Percentiles rank a stretch among this genome's conserved stretches.
Evolutionary conservation across 768 basidiomycete genomes (phyloP).

Genomic region (Lentinus tigrinus): DNA sequence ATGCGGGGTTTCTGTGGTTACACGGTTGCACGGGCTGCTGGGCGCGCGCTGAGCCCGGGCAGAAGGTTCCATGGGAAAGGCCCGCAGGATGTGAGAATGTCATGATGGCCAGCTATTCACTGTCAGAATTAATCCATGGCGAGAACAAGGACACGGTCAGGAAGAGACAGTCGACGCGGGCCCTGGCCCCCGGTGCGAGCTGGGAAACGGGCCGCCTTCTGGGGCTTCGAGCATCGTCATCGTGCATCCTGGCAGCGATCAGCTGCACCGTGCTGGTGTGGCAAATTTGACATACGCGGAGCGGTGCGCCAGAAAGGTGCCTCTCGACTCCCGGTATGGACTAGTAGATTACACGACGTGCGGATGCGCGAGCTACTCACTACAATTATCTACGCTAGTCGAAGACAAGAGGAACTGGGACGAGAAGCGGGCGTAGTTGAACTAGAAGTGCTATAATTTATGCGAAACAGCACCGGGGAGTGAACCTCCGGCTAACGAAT

Average conservation of each 20-base stretch:
- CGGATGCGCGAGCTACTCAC: slow-evolving; percentile 5
- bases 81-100: slow-evolving; percentile 2
- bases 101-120: not conserved
- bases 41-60: slow-evolving; percentile 1
- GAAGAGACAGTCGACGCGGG: too few species aligned
- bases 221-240: slow-evolving; percentile 4
- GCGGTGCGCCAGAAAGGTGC: not conserved
- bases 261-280: slow-evolving; percentile 1
- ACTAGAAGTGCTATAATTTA: slow-evolving; percentile 14
- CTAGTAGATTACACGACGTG: slow-evolving; percentile 12
- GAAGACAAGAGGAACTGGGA: not conserved
- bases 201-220: not conserved
- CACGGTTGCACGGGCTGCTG: slow-evolving; percentile 2
- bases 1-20: slow-evolving; percentile 18
- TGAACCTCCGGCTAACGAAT: too few species aligned
- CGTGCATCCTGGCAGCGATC: not conserved
- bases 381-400: slow-evolving; percentile 11
- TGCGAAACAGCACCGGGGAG: not conserved
- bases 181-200: too few species aligned
- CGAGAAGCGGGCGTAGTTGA: not conserved
- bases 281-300: slow-evolving; percentile 1
- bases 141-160: too few species aligned
- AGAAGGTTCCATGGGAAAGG: slow-evolving; percentile 9
- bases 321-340: slow-evolving; percentile 6
- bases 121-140: too few species aligned